Evolutionary conservation across 129 eudicot species (phyloP).

Genomic region (Heracleum sosnowskyi): DNA sequence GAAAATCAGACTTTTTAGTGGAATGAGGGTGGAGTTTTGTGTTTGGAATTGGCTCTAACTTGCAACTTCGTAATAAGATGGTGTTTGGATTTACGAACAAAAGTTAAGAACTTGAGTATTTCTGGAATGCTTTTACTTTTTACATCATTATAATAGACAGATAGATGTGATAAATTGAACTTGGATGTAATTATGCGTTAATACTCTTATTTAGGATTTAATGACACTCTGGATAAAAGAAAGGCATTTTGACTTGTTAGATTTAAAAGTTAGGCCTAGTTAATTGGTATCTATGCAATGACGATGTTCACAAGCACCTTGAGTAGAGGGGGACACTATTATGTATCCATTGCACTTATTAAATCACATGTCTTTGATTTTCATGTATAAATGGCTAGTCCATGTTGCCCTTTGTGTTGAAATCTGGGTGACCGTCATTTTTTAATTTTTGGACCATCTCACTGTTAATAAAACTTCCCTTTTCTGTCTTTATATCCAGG

Average conservation of each 20-base stretch:
- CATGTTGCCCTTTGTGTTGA: not conserved
- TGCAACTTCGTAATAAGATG: not conserved
- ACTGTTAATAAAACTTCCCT: not conserved
- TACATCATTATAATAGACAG: no score
- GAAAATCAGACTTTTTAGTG: not conserved
- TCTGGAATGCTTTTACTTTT: no score
- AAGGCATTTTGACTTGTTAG: not conserved
- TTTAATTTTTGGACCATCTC: not conserved
- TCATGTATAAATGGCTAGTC: not conserved
- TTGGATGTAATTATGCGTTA: not conserved
- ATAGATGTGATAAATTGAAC: no score
- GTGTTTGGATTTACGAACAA: not conserved
- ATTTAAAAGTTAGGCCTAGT: not conserved
- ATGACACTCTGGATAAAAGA: not conserved
- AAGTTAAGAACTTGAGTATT: not conserved
- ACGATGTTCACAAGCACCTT: not conserved
- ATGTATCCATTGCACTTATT: not conserved
- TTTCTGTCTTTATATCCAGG: not conserved
- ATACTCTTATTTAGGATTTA: not conserved
- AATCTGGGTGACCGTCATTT: not conserved
- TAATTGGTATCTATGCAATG: not conserved
- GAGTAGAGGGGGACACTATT: not conserved
- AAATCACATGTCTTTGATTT: not conserved
- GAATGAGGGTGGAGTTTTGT: not conserved
- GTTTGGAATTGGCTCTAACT: not conserved